Conservation (phyloP, 192 early-diverging fungal species). For the Coemansia asiatica region DNA sequence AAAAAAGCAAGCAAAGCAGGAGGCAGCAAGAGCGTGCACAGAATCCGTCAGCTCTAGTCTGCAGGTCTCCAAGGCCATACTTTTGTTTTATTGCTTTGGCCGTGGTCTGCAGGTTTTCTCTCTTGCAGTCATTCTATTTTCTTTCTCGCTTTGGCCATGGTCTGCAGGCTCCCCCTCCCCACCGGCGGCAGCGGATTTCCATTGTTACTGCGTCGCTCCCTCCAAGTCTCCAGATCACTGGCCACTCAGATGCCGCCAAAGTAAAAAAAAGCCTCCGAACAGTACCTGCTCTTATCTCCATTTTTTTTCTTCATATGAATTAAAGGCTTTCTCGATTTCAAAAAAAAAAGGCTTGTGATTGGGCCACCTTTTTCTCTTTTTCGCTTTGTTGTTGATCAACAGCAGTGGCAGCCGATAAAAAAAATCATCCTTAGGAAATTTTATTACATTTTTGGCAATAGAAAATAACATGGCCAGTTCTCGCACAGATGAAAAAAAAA, state of each 20-base stretch:
- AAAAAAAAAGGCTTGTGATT: neutral
- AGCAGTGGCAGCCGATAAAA: neutral
- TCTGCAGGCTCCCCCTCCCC: neutral
- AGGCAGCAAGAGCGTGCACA: no score
- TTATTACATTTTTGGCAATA: neutral
- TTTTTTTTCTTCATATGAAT: slow-evolving; percentile 1
- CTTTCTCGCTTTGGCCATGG: neutral
- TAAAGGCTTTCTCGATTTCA: neutral
- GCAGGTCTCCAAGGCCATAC: no score
- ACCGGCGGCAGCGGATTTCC: neutral
- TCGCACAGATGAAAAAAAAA: neutral
- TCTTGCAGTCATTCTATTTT: no score
- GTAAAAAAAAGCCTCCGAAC: neutral
- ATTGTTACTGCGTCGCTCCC: neutral
- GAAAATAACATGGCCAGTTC: neutral
- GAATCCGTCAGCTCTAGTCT: no score
- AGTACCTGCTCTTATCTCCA: neutral
- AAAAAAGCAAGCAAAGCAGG: no score
- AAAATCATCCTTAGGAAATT: neutral
- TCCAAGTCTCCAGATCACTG: slow-evolving; percentile 10
- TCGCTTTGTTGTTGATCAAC: neutral
- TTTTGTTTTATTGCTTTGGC: no score
- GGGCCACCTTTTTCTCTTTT: neutral
- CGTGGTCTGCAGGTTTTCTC: no score
- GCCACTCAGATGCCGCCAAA: neutral